phyloP scores from a whole-genome alignment of 1,284 basidiomycete species.

The Cystobasidium slooffiae region DNA sequence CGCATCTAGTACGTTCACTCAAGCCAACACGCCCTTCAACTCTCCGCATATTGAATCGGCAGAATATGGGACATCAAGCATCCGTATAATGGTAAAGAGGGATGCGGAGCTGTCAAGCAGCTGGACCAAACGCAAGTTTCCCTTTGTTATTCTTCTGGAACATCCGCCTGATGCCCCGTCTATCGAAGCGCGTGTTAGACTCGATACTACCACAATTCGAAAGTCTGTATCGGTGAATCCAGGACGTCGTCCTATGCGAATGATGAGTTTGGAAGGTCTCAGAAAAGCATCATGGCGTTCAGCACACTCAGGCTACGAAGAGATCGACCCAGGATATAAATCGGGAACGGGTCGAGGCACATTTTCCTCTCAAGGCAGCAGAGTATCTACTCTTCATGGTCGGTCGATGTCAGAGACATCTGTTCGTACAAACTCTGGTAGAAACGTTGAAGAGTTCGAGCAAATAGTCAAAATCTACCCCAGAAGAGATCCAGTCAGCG shows the following conservation, averaged over 20 bases:
- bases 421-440: background rate
- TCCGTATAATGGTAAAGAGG: constrained; percentile 37
- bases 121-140: constrained; percentile 25
- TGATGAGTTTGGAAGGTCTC: background rate
- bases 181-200: constrained; percentile 16
- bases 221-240: background rate
- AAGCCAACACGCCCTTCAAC: background rate
- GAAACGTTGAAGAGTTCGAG: constrained; percentile 19
- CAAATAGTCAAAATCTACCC: constrained; percentile 20
- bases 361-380: background rate
- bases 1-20: background rate
- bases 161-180: constrained; percentile 2
- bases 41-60: constrained; percentile 5
- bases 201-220: constrained; percentile 23
- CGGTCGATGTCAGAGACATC: constrained; percentile 15
- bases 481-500: constrained; percentile 22
- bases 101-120: background rate
- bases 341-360: background rate
- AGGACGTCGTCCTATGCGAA: background rate
- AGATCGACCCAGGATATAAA: constrained; percentile 1
- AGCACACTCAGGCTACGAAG: background rate
- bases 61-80: constrained; percentile 35
- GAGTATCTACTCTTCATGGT: background rate
- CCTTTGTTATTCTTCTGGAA: constrained; percentile 35
- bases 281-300: constrained; percentile 1